A percentile compares a stretch with the other conserved stretches of the same genome.
phyloP scores from a whole-genome alignment of 2,329 filamentous ascomycete species.

The Aspergillus sp. region DNA sequence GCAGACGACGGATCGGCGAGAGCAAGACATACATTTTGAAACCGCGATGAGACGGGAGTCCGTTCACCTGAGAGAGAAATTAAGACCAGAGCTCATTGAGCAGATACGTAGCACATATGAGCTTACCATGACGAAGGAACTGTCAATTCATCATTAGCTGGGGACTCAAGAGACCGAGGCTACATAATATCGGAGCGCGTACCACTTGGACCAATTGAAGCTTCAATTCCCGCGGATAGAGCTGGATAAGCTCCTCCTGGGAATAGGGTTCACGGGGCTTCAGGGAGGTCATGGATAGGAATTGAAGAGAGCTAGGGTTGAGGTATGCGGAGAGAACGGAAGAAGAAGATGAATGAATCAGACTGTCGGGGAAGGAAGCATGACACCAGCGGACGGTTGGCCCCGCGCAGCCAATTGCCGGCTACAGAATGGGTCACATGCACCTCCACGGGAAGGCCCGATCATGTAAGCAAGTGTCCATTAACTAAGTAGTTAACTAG shows the following conservation, averaged over 20 bases:
- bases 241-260: constrained; percentile 70
- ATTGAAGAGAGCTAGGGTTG: not conserved
- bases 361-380: no score
- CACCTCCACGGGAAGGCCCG: no score
- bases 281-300: constrained; percentile 60
- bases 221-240: constrained; percentile 78
- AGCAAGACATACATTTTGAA: constrained; percentile 62
- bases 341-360: no score
- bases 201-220: constrained; percentile 87
- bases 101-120: not conserved
- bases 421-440: no score
- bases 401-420: no score
- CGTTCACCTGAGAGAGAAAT: constrained; percentile 56
- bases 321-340: no score
- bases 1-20: not conserved
- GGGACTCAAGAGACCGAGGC: not conserved
- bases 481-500: no score
- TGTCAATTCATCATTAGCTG: constrained; percentile 23
- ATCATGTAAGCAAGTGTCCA: no score
- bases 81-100: not conserved
- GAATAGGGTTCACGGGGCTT: constrained; percentile 73
- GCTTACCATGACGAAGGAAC: constrained; percentile 71
- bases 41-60: constrained; percentile 82
- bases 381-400: no score
- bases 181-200: constrained; percentile 24